These are phyloP conservation scores for Puccinia sorghi DNA, from an alignment of 1,284 basidiomycete species.

Conservation along the genomic window DNA sequence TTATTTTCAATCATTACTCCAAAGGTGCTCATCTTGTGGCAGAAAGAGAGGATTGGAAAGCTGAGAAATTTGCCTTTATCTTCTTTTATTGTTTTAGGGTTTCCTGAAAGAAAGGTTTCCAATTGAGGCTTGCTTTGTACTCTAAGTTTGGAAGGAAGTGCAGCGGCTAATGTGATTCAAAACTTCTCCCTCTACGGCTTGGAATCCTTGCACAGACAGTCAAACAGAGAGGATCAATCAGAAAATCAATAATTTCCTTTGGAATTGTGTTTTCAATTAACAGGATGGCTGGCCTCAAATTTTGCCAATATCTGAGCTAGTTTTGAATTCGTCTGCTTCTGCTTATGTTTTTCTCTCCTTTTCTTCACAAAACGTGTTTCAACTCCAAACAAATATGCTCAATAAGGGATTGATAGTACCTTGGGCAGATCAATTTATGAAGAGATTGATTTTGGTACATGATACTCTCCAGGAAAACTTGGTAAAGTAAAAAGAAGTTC, in stretches of 20 bases:
- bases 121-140: constrained; percentile 3
- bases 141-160: background rate
- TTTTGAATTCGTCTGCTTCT: no score
- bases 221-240: constrained; percentile 23
- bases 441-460: background rate
- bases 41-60: background rate
- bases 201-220: background rate
- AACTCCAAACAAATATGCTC: constrained; percentile 54
- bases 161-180: background rate
- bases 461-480: background rate
- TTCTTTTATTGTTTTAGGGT: constrained; percentile 3
- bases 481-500: background rate
- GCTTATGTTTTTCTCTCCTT: constrained; percentile 59
- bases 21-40: no score
- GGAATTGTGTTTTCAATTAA: no score
- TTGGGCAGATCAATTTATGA: background rate
- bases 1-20: no score
- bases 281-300: no score
- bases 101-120: background rate
- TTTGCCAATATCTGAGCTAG: no score
- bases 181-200: background rate
- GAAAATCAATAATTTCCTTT: no score
- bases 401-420: background rate
- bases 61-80: background rate
- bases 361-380: constrained; percentile 59